Conservation (phyloP, 2,329 filamentous ascomycete genomes). For the Neonectria punicea region DNA sequence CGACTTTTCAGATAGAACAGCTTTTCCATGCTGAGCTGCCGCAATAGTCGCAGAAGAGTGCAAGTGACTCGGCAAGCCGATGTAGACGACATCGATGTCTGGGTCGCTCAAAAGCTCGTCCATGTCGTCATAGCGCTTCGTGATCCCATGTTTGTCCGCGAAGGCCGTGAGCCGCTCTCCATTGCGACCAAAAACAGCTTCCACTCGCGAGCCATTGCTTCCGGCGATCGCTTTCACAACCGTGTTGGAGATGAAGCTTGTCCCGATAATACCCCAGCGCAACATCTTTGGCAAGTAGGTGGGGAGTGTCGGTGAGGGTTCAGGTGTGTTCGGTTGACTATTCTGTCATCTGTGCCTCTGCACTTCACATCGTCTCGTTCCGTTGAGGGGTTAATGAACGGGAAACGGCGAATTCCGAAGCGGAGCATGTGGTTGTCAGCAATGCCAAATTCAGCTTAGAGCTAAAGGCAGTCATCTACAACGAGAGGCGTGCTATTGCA, state of each 20-base stretch:
- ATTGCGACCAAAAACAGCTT: conserved; percentile 43
- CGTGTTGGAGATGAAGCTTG: conserved; percentile 44
- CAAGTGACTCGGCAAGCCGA: conserved; percentile 42
- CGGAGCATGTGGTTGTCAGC: no score
- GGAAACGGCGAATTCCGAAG: no score
- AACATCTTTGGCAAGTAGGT: conserved; percentile 25
- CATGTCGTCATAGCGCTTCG: conserved; percentile 31
- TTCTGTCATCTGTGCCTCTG: no score
- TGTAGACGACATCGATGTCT: conserved; percentile 42
- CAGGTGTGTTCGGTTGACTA: no score
- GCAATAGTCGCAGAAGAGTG: conserved; percentile 40
- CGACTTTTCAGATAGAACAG: conserved; percentile 43
- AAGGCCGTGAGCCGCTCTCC: conserved; percentile 37
- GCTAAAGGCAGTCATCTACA: no score
- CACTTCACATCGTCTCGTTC: no score
- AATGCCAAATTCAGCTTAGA: no score
- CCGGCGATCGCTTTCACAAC: conserved; percentile 38
- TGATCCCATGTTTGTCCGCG: conserved; percentile 39
- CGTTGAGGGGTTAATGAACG: no score
- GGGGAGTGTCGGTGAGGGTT: no score
- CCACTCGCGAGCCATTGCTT: conserved; percentile 35
- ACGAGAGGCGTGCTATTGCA: no score
- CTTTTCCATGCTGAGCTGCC: conserved; percentile 37
- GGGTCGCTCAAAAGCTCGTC: conserved; percentile 38
- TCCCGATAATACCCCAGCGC: conserved; percentile 44